These are phyloP conservation scores for Trichoderma koningiopsis DNA, from an alignment of 2,329 filamentous ascomycete species.

Conservation along the genomic window DNA sequence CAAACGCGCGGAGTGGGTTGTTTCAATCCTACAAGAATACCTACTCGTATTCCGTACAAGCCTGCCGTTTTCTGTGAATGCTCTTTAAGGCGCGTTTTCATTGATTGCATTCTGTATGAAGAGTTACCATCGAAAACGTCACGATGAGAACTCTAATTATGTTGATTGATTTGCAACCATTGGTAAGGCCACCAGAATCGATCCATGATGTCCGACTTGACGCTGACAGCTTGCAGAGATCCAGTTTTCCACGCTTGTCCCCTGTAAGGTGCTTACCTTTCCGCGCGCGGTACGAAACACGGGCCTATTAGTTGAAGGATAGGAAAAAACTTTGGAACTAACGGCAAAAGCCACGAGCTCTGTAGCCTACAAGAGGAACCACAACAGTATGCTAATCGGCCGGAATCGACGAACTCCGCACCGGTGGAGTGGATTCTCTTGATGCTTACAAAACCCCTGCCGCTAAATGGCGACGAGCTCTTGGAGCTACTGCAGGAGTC, in stretches of 20 bases:
- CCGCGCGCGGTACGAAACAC: conserved; percentile 3
- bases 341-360: neutral
- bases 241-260: neutral
- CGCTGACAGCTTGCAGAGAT: neutral
- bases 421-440: neutral
- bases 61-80: neutral
- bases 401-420: neutral
- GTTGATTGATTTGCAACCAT: neutral
- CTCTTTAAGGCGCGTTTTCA: neutral
- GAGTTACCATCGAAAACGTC: neutral
- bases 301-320: neutral
- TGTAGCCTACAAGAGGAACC: neutral
- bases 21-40: neutral
- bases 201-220: neutral
- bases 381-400: neutral
- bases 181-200: neutral
- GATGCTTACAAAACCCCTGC: conserved; percentile 9
- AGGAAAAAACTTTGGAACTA: neutral
- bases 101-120: neutral
- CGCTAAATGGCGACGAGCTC: neutral
- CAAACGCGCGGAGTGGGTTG: neutral
- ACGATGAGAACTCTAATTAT: too few species aligned
- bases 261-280: conserved; percentile 8
- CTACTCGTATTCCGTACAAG: neutral
- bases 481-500: neutral